Percentiles rank a stretch among this genome's conserved stretches.
Conservation (phyloP, 1,139 yeast species). For the Yamadazyma blattariae region DNA sequence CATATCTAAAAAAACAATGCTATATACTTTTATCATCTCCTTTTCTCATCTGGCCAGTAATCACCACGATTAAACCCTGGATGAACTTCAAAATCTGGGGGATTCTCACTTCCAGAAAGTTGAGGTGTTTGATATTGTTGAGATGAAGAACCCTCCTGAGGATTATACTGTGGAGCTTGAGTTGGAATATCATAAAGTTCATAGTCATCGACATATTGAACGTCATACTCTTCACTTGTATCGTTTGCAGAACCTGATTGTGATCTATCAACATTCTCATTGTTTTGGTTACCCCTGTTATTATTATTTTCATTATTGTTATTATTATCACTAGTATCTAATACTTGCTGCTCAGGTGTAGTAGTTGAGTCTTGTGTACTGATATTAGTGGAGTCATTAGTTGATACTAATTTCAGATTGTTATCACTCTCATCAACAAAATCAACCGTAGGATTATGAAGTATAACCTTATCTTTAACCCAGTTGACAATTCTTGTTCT, state of each 20-base stretch:
- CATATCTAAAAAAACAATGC: too few relatives aligned
- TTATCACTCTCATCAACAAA: constrained; percentile 11
- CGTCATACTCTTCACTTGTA: background rate
- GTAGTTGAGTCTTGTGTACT: background rate
- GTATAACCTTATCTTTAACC: constrained; percentile 5
- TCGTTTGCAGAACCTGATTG: background rate
- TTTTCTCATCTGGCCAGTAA: constrained; percentile 30
- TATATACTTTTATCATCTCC: background rate
- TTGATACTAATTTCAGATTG: constrained; percentile 10
- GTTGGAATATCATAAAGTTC: constrained; percentile 23
- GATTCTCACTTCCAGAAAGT: constrained; percentile 8
- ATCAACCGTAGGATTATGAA: constrained; percentile 4
- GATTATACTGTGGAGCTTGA: too few relatives aligned
- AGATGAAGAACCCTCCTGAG: constrained; percentile 1
- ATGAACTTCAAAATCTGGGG: constrained; percentile 34
- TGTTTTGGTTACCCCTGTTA: background rate
- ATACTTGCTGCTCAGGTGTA: too few relatives aligned
- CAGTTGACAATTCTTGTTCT: constrained; percentile 5
- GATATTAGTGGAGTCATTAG: constrained; percentile 1
- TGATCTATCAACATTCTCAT: background rate
- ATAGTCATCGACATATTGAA: constrained; percentile 23
- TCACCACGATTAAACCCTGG: constrained; percentile 32
- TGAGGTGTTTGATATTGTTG: background rate
- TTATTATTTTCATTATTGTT: too few relatives aligned
- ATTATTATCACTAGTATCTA: too few relatives aligned